A percentile compares a stretch with the other conserved stretches of the same genome.
phyloP scores from a whole-genome alignment of 306 rosid species.

The Vachellia pachyceras region DNA sequence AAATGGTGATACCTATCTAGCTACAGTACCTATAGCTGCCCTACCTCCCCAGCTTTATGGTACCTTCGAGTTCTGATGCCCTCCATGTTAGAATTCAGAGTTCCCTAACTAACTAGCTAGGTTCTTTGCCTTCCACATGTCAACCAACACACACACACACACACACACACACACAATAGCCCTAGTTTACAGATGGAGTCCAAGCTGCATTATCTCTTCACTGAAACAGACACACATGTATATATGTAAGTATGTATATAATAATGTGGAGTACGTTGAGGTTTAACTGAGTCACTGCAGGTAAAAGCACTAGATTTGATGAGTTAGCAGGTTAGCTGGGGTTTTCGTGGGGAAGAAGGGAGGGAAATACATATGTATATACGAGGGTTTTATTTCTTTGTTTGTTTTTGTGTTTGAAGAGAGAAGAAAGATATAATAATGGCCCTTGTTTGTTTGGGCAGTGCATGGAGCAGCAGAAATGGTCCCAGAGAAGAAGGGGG shows the following conservation, averaged over 20 bases:
- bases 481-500: too few relatives aligned
- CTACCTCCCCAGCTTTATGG: neutral
- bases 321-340: too few relatives aligned
- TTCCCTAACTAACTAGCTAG: neutral
- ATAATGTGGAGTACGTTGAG: neutral
- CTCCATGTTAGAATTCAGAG: neutral
- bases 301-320: too few relatives aligned
- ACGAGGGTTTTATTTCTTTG: too few relatives aligned
- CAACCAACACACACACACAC: neutral
- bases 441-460: too few relatives aligned
- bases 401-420: too few relatives aligned
- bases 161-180: neutral
- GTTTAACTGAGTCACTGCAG: too few relatives aligned
- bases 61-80: neutral
- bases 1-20: neutral
- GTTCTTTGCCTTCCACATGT: neutral
- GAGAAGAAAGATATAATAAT: too few relatives aligned
- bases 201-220: neutral
- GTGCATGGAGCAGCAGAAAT: too few relatives aligned
- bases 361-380: too few relatives aligned
- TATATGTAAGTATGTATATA: too few relatives aligned
- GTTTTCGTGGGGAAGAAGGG: too few relatives aligned
- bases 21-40: neutral
- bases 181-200: neutral
- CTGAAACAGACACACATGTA: neutral